A percentile compares a stretch with the other conserved stretches of the same genome.
These are phyloP conservation scores for Paspalum notatum DNA, from an alignment of 176 grass and related monocot species.

Conservation along the genomic window DNA sequence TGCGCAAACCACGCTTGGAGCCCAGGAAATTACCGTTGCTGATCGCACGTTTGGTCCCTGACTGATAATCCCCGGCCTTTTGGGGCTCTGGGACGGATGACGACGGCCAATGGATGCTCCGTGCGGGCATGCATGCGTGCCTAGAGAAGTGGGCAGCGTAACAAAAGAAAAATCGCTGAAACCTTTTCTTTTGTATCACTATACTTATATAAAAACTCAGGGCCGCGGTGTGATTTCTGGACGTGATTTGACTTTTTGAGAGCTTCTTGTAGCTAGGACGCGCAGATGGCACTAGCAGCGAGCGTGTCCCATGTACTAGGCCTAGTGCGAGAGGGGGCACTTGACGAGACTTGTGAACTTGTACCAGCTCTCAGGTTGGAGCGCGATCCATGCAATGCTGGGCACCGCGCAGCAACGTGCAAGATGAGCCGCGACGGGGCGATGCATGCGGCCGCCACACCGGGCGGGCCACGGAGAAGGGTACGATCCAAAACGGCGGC, in stretches of 20 bases:
- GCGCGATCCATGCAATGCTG: background rate
- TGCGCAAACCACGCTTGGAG: background rate
- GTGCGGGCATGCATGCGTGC: background rate
- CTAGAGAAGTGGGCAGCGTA: too few species aligned
- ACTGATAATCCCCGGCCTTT: background rate
- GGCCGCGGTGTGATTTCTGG: too few species aligned
- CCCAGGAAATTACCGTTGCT: conserved; percentile 29
- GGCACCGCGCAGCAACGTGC: too few species aligned
- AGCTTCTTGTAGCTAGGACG: too few species aligned
- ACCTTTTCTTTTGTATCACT: too few species aligned
- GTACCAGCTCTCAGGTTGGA: background rate
- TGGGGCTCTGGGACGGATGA: background rate
- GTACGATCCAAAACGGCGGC: conserved; percentile 15
- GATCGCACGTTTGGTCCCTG: background rate
- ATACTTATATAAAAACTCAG: too few species aligned
- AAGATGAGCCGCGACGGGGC: too few species aligned
- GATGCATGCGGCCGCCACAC: too few species aligned
- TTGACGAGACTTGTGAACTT: too few species aligned
- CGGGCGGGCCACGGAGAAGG: background rate
- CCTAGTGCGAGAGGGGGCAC: background rate
- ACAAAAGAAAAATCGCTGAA: background rate
- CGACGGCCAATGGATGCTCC: background rate
- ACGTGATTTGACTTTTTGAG: background rate
- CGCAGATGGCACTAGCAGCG: background rate
- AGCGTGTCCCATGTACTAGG: background rate